Evolutionary conservation across 1,284 basidiomycete genomes (phyloP).

Genomic region (Heterobasidion parviporum): DNA sequence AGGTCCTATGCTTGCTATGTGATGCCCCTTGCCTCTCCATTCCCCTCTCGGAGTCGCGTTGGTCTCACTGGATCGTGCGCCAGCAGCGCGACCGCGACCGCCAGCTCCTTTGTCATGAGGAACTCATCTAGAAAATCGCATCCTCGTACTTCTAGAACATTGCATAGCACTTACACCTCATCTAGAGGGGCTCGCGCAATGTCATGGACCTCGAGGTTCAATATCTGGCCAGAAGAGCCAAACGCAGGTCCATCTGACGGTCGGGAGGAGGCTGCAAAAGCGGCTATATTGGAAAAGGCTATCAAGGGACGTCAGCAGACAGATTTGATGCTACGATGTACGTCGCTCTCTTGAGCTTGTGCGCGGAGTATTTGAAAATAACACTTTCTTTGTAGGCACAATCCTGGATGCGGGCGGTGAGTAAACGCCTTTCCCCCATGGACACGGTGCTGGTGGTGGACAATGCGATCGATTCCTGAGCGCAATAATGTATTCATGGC

Average conservation of each 20-base stretch:
- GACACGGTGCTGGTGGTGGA: not conserved
- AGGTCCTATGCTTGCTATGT: conserved; percentile 34
- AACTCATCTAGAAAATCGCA: not conserved
- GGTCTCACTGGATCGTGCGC: not conserved
- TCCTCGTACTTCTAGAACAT: not conserved
- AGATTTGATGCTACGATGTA: conserved; percentile 78
- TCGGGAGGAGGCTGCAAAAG: conserved; percentile 63
- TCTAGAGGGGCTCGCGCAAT: conserved; percentile 7
- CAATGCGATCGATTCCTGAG: too few species aligned
- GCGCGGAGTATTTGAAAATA: conserved; percentile 1
- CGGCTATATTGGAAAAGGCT: conserved; percentile 69
- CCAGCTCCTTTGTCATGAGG: not conserved
- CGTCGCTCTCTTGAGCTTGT: conserved; percentile 21
- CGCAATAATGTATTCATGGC: too few species aligned
- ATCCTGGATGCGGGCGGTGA: conserved; percentile 76
- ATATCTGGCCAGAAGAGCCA: conserved; percentile 13
- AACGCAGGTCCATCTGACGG: conserved; percentile 28
- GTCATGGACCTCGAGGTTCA: conserved; percentile 21
- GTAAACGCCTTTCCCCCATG: conserved; percentile 4
- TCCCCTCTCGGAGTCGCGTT: not conserved
- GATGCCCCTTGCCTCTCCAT: conserved; percentile 21
- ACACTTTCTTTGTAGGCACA: conserved; percentile 49
- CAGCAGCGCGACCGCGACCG: not conserved
- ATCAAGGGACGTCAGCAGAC: conserved; percentile 75
- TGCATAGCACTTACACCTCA: not conserved